A percentile compares a stretch with the other conserved stretches of the same genome.
Conservation (phyloP, 2,329 filamentous ascomycete genomes). For the Bretziella fagacearum region DNA sequence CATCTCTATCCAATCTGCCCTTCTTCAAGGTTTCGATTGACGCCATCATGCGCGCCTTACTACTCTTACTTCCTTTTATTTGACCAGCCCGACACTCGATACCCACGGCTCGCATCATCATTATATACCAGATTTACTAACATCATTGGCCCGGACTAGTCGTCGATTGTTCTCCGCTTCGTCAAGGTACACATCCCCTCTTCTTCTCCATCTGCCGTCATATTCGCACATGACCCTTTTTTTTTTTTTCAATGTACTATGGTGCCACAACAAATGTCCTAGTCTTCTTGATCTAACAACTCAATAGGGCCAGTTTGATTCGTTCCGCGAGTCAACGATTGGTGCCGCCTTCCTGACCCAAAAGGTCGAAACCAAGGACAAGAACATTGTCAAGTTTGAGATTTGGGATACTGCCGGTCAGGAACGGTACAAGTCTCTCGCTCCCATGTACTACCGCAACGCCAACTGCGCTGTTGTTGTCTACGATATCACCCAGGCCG, state of each 20-base stretch:
- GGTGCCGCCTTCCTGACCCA: constrained; percentile 97
- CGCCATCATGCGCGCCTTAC: constrained; percentile 2
- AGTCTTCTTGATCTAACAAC: too few species aligned
- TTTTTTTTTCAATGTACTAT: background rate
- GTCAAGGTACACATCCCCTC: constrained; percentile 55
- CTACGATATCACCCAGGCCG: constrained; percentile 98
- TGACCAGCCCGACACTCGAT: background rate
- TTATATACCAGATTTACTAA: constrained; percentile 8
- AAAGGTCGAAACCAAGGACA: constrained; percentile 95
- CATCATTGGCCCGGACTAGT: constrained; percentile 35
- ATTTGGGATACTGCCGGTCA: constrained; percentile 99
- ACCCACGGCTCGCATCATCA: background rate
- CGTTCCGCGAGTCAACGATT: constrained; percentile 92
- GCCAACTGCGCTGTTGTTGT: constrained; percentile 98
- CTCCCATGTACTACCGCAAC: constrained; percentile 99
- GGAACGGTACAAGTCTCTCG: constrained; percentile 96
- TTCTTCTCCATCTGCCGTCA: background rate
- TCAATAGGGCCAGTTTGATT: constrained; percentile 87
- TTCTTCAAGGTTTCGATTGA: background rate
- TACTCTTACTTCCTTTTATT: constrained; percentile 5
- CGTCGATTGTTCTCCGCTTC: constrained; percentile 92
- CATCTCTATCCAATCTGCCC: background rate
- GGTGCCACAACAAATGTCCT: background rate
- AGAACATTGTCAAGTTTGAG: constrained; percentile 97
- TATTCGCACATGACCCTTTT: background rate